Conservation (phyloP, 2,329 filamentous ascomycete species). For the Raffaelea ambrosiae region DNA sequence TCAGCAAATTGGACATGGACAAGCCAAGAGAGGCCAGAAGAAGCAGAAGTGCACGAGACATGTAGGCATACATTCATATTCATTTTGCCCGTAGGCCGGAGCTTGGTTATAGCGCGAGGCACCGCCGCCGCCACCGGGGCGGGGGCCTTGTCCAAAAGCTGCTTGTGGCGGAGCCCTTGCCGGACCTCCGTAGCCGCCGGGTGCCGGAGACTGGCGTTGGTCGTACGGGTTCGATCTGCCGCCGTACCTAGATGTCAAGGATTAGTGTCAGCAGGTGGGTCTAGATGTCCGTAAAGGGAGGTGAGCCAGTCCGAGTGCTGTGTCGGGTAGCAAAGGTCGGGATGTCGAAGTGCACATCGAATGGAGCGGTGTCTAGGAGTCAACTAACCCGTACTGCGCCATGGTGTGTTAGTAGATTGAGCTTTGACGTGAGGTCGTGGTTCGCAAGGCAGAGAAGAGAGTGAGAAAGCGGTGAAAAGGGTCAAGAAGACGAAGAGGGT, state of each 20-base stretch:
- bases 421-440: neutral
- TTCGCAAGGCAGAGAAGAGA: neutral
- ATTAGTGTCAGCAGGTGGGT: conserved; percentile 20
- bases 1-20: too few species aligned
- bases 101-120: conserved; percentile 16
- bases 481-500: neutral
- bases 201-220: conserved; percentile 34
- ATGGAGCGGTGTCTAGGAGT: too few species aligned
- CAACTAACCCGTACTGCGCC: conserved; percentile 48
- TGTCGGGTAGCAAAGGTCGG: neutral
- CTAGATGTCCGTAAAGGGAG: neutral
- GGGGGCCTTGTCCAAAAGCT: conserved; percentile 20
- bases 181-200: conserved; percentile 27
- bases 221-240: conserved; percentile 50
- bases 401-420: conserved; percentile 21
- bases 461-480: neutral
- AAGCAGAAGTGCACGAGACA: neutral
- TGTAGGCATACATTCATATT: conserved; percentile 28
- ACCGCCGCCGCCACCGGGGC: conserved; percentile 18
- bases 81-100: conserved; percentile 24
- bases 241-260: conserved; percentile 38
- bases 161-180: conserved; percentile 18
- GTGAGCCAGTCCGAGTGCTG: too few species aligned
- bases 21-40: neutral
- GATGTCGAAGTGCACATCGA: neutral